Conservation (phyloP, 176 grass and related monocot species). For the Aegilops longissima region DNA sequence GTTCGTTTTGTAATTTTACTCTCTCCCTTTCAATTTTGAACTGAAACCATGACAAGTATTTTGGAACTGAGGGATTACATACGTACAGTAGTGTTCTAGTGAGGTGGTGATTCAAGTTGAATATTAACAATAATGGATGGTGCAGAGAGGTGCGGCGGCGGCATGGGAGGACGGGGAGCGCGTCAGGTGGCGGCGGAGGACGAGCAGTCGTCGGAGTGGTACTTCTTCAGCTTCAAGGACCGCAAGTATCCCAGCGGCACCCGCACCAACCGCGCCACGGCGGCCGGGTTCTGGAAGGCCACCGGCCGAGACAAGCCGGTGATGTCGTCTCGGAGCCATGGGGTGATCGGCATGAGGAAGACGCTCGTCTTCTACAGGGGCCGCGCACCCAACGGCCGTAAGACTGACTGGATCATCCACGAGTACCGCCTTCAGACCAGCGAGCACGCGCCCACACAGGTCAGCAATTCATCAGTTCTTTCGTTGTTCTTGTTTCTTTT, state of each 20-base stretch:
- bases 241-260: constrained; percentile 84
- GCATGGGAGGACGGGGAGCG: constrained; percentile 4
- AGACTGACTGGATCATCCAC: constrained; percentile 97
- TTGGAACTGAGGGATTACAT: too few species aligned
- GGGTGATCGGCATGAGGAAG: constrained; percentile 80
- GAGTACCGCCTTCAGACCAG: constrained; percentile 68
- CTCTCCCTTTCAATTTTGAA: too few species aligned
- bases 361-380: constrained; percentile 87
- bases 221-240: constrained; percentile 87
- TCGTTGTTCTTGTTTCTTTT: too few species aligned
- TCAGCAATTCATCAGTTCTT: too few species aligned
- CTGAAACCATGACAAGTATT: too few species aligned
- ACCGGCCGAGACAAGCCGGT: constrained; percentile 91
- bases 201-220: constrained; percentile 46
- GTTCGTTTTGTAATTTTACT: too few species aligned
- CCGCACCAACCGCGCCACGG: constrained; percentile 73
- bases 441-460: not conserved
- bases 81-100: too few species aligned
- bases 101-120: too few species aligned
- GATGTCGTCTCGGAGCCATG: not conserved
- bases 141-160: constrained; percentile 48
- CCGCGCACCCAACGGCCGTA: constrained; percentile 67
- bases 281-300: constrained; percentile 91
- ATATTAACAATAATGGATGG: too few species aligned
- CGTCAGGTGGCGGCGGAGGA: not conserved